Evolutionary conservation across 306 rosid genomes (phyloP).

Genomic region (Boehmeria nivea): DNA sequence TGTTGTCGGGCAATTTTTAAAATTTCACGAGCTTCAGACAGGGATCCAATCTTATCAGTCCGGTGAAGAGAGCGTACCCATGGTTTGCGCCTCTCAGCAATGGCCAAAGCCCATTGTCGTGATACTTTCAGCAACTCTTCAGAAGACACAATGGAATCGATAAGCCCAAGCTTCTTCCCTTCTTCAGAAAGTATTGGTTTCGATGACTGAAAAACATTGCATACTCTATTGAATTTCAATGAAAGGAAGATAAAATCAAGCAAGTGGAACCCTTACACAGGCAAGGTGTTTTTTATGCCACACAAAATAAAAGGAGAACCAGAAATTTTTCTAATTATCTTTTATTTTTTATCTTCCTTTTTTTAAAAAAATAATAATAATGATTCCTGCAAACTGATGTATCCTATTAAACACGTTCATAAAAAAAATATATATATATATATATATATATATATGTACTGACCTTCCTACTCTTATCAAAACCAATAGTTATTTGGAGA

Average conservation of each 20-base stretch:
- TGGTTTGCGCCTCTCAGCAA: conserved; percentile 69
- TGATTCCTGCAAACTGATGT: no score
- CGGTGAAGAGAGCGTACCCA: conserved; percentile 83
- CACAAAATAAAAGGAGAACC: background rate
- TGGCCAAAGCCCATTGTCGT: conserved; percentile 71
- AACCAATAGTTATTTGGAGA: background rate
- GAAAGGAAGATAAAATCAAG: conserved; percentile 8
- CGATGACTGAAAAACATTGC: conserved; percentile 49
- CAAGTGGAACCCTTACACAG: background rate
- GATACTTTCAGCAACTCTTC: conserved; percentile 76
- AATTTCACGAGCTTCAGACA: conserved; percentile 63
- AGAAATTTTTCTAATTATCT: no score
- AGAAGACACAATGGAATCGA: conserved; percentile 70
- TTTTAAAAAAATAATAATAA: no score
- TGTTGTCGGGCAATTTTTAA: conserved; percentile 60
- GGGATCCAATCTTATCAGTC: conserved; percentile 75
- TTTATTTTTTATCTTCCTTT: background rate
- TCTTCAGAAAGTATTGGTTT: conserved; percentile 83
- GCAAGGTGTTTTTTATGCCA: background rate
- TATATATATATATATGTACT: no score
- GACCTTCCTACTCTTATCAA: background rate
- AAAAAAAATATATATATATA: no score
- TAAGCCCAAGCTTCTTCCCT: conserved; percentile 86
- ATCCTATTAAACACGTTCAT: conserved; percentile 5
- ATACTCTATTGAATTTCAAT: conserved; percentile 5